A percentile compares a stretch with the other conserved stretches of the same genome.
Evolutionary conservation across 1,284 basidiomycete species (phyloP).

Genomic region (Heterobasidion parviporum): DNA sequence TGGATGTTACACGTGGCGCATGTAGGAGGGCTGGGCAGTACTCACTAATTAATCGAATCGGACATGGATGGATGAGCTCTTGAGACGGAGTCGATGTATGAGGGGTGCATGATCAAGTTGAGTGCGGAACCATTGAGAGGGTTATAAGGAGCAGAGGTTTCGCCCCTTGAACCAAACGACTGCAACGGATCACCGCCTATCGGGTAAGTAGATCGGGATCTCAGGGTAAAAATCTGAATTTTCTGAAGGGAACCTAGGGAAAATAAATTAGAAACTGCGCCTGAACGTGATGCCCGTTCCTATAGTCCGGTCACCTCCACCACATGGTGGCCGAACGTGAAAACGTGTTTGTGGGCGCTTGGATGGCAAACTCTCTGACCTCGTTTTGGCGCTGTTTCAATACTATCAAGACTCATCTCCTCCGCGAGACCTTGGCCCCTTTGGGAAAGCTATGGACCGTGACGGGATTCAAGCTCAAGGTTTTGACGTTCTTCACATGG

Average conservation of each 20-base stretch:
- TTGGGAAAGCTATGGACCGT: too few relatives aligned
- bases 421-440: too few relatives aligned
- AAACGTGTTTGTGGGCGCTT: background rate
- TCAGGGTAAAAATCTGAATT: slow-evolving; percentile 29
- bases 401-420: too few relatives aligned
- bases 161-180: slow-evolving; percentile 10
- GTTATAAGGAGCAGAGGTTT: slow-evolving; percentile 11
- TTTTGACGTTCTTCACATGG: background rate
- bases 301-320: slow-evolving; percentile 9
- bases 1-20: slow-evolving; percentile 11
- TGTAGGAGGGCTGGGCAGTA: slow-evolving; percentile 14
- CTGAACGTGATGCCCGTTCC: slow-evolving; percentile 4
- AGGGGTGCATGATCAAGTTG: slow-evolving; percentile 8
- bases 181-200: slow-evolving; percentile 16
- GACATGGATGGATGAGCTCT: slow-evolving; percentile 33
- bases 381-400: too few relatives aligned
- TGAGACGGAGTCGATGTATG: slow-evolving; percentile 26
- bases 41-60: slow-evolving; percentile 54
- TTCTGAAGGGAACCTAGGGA: slow-evolving; percentile 12
- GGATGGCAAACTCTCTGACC: too few relatives aligned
- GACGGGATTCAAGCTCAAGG: background rate
- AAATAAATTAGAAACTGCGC: slow-evolving; percentile 9
- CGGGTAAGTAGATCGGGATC: slow-evolving; percentile 45
- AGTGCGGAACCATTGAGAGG: slow-evolving; percentile 6
- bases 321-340: background rate